Percentiles rank a stretch among this genome's conserved stretches.
These are phyloP conservation scores for Suhomyces canberraensis DNA, from an alignment of 805 yeast genomes.

Conservation along the genomic window DNA sequence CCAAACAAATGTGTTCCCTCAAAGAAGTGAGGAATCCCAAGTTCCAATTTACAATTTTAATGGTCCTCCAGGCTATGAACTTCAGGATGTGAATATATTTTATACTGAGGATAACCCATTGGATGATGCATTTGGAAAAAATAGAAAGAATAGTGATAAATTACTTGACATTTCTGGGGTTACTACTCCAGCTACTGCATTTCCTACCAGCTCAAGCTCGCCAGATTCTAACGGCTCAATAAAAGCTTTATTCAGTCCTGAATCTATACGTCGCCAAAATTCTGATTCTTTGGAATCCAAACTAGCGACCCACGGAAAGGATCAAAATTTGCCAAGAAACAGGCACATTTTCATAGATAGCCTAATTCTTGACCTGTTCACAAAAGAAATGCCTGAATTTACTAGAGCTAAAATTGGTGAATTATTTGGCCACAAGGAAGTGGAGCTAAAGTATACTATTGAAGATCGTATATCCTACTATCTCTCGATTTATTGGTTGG, in stretches of 20 bases:
- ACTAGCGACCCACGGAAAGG: slow-evolving; percentile 18
- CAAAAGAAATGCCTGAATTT: slow-evolving; percentile 27
- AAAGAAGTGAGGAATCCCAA: background rate
- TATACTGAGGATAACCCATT: slow-evolving; percentile 37
- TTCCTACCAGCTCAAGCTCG: slow-evolving; percentile 23
- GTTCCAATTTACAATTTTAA: background rate
- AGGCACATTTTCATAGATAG: slow-evolving; percentile 39
- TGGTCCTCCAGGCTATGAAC: slow-evolving; percentile 7
- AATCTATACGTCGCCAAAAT: slow-evolving; percentile 4
- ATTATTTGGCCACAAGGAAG: slow-evolving; percentile 22
- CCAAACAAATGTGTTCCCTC: background rate
- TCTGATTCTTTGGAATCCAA: slow-evolving; percentile 12
- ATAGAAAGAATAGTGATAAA: background rate
- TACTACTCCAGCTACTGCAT: slow-evolving; percentile 6
- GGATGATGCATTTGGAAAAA: slow-evolving; percentile 30
- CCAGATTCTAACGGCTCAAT: slow-evolving; percentile 25
- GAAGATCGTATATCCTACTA: slow-evolving; percentile 36
- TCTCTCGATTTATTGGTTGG: slow-evolving; percentile 49
- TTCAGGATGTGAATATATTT: slow-evolving; percentile 39
- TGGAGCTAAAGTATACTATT: slow-evolving; percentile 19
- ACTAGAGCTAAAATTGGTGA: slow-evolving; percentile 23
- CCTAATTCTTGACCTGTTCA: slow-evolving; percentile 32
- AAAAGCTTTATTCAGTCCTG: slow-evolving; percentile 9
- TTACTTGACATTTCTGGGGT: background rate
- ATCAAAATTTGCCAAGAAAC: slow-evolving; percentile 23